Conservation (phyloP, 495 filamentous ascomycete species). For the Bombardia bombarda region DNA sequence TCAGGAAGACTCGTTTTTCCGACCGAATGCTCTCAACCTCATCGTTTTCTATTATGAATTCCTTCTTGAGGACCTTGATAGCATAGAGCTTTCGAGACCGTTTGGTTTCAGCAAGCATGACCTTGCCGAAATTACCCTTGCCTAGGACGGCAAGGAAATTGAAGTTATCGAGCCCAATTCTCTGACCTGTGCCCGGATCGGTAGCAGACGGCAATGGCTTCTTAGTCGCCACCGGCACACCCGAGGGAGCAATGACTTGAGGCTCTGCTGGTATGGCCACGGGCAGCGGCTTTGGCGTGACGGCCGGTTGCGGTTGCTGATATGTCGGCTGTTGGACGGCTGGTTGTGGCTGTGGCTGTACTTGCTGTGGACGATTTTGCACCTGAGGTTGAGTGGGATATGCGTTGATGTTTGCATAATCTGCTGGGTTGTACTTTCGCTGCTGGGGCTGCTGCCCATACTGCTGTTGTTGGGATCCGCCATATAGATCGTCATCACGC, state of each 20-base stretch:
- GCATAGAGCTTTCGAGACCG: constrained; percentile 84
- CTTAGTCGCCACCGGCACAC: constrained; percentile 31
- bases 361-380: constrained; percentile 24
- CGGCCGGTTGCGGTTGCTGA: constrained; percentile 7
- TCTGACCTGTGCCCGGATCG: constrained; percentile 57
- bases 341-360: constrained; percentile 22
- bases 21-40: constrained; percentile 99
- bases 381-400: constrained; percentile 35
- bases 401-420: constrained; percentile 56
- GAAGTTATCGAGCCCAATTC: constrained; percentile 96
- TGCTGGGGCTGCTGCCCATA: constrained; percentile 33
- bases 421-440: constrained; percentile 62
- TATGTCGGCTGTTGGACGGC: constrained; percentile 31
- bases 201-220: constrained; percentile 50
- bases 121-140: constrained; percentile 99
- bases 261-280: constrained; percentile 24
- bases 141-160: constrained; percentile 98
- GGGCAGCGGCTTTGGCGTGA: constrained; percentile 31
- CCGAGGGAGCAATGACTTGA: constrained; percentile 18
- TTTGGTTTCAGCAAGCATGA: constrained; percentile 99
- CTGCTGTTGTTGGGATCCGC: constrained; percentile 37
- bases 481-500: constrained; percentile 38
- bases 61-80: constrained; percentile 99
- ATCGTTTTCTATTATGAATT: constrained; percentile 99
- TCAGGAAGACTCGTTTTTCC: constrained; percentile 92